Conservation (phyloP, 139 green algal species). For the Chlorokybus atmophyticus region DNA sequence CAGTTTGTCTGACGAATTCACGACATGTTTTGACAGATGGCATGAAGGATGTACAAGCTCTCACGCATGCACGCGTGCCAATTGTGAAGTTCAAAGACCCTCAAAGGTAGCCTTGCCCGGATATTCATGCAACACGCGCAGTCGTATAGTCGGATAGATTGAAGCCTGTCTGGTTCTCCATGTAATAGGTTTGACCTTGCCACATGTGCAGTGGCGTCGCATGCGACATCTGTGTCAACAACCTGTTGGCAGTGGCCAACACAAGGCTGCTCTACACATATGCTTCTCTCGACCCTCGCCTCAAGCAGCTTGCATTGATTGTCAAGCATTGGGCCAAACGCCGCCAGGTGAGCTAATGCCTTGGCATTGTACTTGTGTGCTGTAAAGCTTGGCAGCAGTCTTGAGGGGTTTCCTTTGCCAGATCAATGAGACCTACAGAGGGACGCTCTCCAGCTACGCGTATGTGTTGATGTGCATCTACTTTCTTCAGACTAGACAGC, state of each 20-base stretch:
- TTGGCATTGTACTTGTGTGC: too few species aligned
- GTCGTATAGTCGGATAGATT: too few species aligned
- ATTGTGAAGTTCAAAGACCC: constrained; percentile 65
- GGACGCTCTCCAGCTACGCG: constrained; percentile 78
- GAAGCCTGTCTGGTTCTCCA: too few species aligned
- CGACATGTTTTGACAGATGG: constrained; percentile 3
- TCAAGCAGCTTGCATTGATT: constrained; percentile 55
- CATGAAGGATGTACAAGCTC: constrained; percentile 27
- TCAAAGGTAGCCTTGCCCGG: too few species aligned
- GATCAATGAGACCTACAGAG: constrained; percentile 76
- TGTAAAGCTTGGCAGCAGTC: too few species aligned
- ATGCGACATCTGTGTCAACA: constrained; percentile 61
- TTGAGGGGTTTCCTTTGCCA: too few species aligned
- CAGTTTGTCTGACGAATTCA: too few species aligned
- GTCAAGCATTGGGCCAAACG: too few species aligned
- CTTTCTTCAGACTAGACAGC: constrained; percentile 56
- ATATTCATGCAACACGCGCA: too few species aligned
- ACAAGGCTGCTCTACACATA: constrained; percentile 64
- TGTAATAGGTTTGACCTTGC: too few species aligned
- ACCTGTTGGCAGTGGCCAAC: constrained; percentile 61
- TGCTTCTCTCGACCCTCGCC: constrained; percentile 49
- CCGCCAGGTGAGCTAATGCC: too few species aligned
- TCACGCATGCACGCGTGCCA: constrained; percentile 58
- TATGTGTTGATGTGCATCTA: constrained; percentile 77
- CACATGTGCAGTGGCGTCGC: constrained; percentile 6